These are phyloP conservation scores for Amborella trichopoda DNA, from an alignment of 164 flowering plant species.

Conservation along the genomic window DNA sequence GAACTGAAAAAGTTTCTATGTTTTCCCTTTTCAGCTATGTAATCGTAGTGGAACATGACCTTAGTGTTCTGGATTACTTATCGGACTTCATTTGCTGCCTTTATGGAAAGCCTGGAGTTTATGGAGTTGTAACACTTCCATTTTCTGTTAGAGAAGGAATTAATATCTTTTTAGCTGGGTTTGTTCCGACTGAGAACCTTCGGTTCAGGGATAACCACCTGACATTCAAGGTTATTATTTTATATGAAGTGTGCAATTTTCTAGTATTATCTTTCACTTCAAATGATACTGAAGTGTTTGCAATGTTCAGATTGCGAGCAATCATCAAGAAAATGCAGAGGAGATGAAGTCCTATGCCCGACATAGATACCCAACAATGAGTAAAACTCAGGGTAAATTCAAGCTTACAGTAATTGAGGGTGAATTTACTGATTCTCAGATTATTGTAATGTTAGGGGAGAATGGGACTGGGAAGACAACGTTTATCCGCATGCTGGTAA, in stretches of 20 bases:
- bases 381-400: no score
- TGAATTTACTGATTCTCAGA: constrained; percentile 93
- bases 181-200: constrained; percentile 95
- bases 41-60: constrained; percentile 98
- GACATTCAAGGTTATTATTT: constrained; percentile 69
- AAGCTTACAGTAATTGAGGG: constrained; percentile 69
- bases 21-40: constrained; percentile 69
- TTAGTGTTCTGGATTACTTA: constrained; percentile 93
- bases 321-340: constrained; percentile 66
- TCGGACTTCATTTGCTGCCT: constrained; percentile 99
- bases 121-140: constrained; percentile 97
- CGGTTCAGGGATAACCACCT: constrained; percentile 91
- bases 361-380: constrained; percentile 68
- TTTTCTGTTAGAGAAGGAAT: constrained; percentile 99
- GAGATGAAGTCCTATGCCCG: constrained; percentile 68
- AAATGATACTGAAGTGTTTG: neutral
- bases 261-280: neutral
- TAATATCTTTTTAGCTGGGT: constrained; percentile 91
- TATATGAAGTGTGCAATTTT: neutral
- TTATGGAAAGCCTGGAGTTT: constrained; percentile 95
- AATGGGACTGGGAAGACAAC: constrained; percentile 97
- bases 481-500: no score
- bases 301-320: constrained; percentile 53
- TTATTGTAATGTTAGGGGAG: constrained; percentile 93
- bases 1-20: neutral